A percentile compares a stretch with the other conserved stretches of the same genome.
Conservation (phyloP, 495 filamentous ascomycete species). For the Apodospora peruviana region DNA sequence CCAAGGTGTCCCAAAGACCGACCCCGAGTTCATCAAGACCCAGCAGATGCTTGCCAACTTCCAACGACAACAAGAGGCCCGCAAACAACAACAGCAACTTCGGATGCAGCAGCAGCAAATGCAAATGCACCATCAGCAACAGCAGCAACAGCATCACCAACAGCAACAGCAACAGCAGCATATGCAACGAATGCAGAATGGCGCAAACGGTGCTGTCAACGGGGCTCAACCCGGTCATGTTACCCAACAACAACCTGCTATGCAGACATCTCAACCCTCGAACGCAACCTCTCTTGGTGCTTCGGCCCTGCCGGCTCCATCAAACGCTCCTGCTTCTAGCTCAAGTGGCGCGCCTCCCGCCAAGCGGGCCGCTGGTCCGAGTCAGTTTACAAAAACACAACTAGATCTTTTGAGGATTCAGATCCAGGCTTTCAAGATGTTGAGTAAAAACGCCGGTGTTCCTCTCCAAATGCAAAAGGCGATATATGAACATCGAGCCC, state of each 20-base stretch:
- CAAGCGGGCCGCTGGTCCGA: conserved; percentile 7
- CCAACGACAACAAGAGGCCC: conserved; percentile 54
- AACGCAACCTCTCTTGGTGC: conserved; percentile 24
- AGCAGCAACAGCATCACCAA: conserved; percentile 28
- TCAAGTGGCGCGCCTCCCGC: conserved; percentile 9
- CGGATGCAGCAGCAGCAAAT: conserved; percentile 57
- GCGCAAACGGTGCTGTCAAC: conserved; percentile 42
- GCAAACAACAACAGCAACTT: conserved; percentile 40
- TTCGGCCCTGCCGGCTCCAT: conserved; percentile 27
- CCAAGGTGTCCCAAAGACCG: conserved; percentile 62
- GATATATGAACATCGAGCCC: conserved; percentile 66
- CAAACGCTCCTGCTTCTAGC: conserved; percentile 38
- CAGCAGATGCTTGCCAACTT: conserved; percentile 60
- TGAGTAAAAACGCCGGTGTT: conserved; percentile 75
- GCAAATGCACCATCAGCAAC: conserved; percentile 43
- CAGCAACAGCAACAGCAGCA: conserved; percentile 40
- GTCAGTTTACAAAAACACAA: conserved; percentile 64
- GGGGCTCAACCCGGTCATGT: conserved; percentile 31
- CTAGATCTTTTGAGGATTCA: conserved; percentile 66
- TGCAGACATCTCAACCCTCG: conserved; percentile 27
- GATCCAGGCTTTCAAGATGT: conserved; percentile 74
- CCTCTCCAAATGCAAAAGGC: conserved; percentile 67
- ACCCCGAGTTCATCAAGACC: conserved; percentile 76
- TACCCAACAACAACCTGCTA: conserved; percentile 25
- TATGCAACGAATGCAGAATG: conserved; percentile 36